Evolutionary conservation across 164 flowering plant species (phyloP), one percentile per base, ranked within the genome.

Genomic region (Chimonanthus salicifolius): DNA sequence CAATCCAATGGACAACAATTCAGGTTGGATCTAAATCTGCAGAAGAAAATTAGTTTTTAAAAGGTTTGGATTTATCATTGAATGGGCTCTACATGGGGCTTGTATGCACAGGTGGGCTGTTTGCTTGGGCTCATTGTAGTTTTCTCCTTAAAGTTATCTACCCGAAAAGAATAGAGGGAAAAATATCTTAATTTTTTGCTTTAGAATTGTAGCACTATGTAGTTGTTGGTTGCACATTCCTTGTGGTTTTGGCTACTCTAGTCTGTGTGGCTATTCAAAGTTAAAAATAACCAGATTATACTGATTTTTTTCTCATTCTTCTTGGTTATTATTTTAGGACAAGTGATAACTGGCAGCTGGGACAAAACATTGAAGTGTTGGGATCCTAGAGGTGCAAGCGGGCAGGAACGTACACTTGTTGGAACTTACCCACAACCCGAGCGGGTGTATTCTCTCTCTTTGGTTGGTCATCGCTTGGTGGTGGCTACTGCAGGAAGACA

Each of bases 401-500:
- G 98, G 70, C 92, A 89, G 81, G 97, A 92, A 70, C 92, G 85
- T 21, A 88, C 97, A 18, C 94, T 92, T 73, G 90, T 94, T 69
- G 98, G 98, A 64, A 91, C 94, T 47, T 94, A 96, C 49, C 76
- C 83, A 54, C 99, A 96, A 75, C 97, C 98, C 45, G 99, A 96
- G 81, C 98, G 99, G 79, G 98, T 96, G 47, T 94, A 96, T 82
- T 96, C 99, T 20, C 72, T 96, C 47, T 96, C 99, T 48, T 89
- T 91, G 68, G 97, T 96, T 78, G 96, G 98, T 66, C 80, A 94
- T 73, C 97, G 95, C 65, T 76, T 96, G 74, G 99, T 96, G 15
- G 98, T 96, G 18, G 98, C 99, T 58, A 96, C 99, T 80, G 99
- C 98, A 45, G 99, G 99, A 77, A 91, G 99, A 75, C 97, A 96